Evolutionary conservation across 202 grass and related monocot species (phyloP), one percentile per base, ranked within the genome.

Genomic region (Panicum virgatum): DNA sequence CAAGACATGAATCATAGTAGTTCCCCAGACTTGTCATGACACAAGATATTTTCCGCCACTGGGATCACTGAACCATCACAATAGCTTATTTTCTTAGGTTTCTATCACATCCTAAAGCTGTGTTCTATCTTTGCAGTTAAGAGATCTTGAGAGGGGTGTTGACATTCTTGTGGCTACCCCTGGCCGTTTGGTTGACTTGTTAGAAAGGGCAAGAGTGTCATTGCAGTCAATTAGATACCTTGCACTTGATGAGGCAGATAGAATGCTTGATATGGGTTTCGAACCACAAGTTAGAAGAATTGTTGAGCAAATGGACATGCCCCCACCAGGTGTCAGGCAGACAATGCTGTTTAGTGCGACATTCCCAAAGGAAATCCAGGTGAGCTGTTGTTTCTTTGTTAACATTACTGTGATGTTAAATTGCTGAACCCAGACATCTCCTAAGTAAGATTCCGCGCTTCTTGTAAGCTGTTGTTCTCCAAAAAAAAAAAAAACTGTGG

Each of bases 251-350:
- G 92, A 94, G 70, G 92, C 92, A 22, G 92, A 94, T 69, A 92
- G 89, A 86, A 94, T 94, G 92, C 87, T 94, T 62, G 92, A 94
- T 40, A 94, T 94, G 92, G 92, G 92, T 43, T 94, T 94, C 90
- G 92, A 94, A 82, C 92, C 92, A 32, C 92, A 94, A 79, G 88
- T 94, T 84, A 66, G 92, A 69, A 94, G 82, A 81, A 94, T 94
- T 54, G 92, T 94, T 92, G 89, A 94, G 73, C 89, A 94, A 86
- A 88, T 92, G 92, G 89, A 88, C 76, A 94, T 94, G 92, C 92
- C 92, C 32, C 70, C 66, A 53, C 84, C 43, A 66, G 89, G 92
- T 88, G 81, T 40, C 32, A 94, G 89, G 87, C 92, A 94, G 47
- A 94, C 92, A 56, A 66, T 94, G 87, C 43, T 94, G 37, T 94